Evolutionary conservation across 208 protist species (phyloP), one percentile per base, ranked within the genome.

Genomic region (Leishmania martiniquensis): DNA sequence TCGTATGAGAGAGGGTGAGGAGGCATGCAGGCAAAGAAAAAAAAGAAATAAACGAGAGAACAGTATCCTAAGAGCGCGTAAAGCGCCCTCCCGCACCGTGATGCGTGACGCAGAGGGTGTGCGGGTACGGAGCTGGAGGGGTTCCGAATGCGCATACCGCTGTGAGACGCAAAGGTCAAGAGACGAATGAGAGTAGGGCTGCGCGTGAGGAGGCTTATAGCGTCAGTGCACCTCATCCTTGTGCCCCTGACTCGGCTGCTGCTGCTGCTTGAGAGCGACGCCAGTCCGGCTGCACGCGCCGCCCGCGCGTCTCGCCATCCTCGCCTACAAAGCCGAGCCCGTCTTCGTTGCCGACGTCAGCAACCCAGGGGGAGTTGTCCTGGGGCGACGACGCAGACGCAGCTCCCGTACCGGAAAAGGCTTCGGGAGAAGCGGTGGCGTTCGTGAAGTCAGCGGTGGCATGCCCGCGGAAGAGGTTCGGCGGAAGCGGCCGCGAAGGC

Each of bases 391-490:
- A 5, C 54, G 32, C 54, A 12, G 70, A 37, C 49, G 5, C 52
- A 1, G 17, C 25, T 17, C 20, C 37, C 32, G 70, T 4, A 25
- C 70, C 34, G 32, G 32, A 15, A 44, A 37, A 45, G 12, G 4
- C 37, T 52, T 9, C 52, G 9, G 20, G 34, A 29, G 51, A 37
- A 1, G 76, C 62, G 5, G 69, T 55, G 29, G 65, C 78, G 76
- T 88, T 89, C 15, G 84, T 77, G 76, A 96, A 96, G 60, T 91
- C 83, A 13, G 75, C 44, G 17, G 75, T 59, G 3, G 65, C 34
- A 75, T 95, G 93, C 2, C 88, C 88, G 15, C 86, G 87, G 75
- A 96, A 96, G 39, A 95, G 66, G 25, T 80, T 84, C 4, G 76
- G 72, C 10, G 92, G 92, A 4, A 96, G 71, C 39, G 84, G 82